Conservation (phyloP, 2,329 filamentous ascomycete species). For the Diaporthe sp. region DNA sequence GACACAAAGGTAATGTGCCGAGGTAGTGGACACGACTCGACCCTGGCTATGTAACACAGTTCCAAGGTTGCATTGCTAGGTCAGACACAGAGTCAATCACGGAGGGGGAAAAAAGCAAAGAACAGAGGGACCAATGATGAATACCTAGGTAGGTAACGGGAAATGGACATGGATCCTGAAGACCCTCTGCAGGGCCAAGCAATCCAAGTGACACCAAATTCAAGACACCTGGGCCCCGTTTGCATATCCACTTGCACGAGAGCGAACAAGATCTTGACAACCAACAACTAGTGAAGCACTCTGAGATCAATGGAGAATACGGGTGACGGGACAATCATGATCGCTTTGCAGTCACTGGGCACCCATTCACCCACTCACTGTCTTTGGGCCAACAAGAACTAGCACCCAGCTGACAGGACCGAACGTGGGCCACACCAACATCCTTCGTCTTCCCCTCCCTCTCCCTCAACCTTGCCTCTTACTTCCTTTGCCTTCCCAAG, state of each 20-base stretch:
- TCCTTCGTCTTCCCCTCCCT: constrained; percentile 2
- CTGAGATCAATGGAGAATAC: neutral
- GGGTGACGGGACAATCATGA: neutral
- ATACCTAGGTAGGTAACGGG: neutral
- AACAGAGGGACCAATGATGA: too few species aligned
- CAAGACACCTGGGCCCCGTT: neutral
- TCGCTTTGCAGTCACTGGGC: neutral
- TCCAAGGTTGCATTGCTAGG: neutral
- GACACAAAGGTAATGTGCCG: neutral
- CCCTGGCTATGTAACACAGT: neutral
- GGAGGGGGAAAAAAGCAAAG: neutral
- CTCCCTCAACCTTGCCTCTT: neutral
- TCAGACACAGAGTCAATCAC: neutral
- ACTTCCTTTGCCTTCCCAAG: neutral
- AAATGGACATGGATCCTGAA: neutral
- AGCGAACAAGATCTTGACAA: neutral
- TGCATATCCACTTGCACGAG: neutral
- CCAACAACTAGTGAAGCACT: neutral
- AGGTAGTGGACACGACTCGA: neutral
- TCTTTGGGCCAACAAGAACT: neutral
- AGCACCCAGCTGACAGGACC: neutral
- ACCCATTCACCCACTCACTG: neutral
- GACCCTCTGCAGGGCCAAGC: neutral
- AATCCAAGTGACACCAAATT: neutral
- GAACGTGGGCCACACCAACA: neutral